Conservation (phyloP, 176 grass and related monocot genomes). For the Puya raimondii region DNA sequence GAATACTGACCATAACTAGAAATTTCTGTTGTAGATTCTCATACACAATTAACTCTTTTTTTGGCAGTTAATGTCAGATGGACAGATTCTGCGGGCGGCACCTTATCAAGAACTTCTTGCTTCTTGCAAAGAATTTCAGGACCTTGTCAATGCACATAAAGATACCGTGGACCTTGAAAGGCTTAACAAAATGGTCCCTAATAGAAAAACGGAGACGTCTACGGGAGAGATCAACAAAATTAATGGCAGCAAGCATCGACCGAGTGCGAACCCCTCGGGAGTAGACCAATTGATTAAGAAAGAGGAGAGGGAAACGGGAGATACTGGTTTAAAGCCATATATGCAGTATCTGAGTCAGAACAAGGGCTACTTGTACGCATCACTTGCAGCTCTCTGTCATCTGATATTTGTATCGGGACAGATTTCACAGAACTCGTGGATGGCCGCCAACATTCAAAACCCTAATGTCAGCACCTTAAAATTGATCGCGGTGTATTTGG, state of each 20-base stretch:
- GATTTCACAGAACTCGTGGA: constrained; percentile 95
- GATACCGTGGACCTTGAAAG: constrained; percentile 39
- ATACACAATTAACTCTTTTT: constrained; percentile 4
- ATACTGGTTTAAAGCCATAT: constrained; percentile 74
- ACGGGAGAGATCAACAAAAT: constrained; percentile 31
- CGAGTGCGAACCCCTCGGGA: constrained; percentile 22
- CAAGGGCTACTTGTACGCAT: constrained; percentile 67
- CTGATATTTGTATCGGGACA: constrained; percentile 60
- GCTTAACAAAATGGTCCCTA: constrained; percentile 20
- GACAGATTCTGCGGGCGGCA: constrained; percentile 47
- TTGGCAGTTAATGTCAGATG: constrained; percentile 80
- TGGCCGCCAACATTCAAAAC: constrained; percentile 82
- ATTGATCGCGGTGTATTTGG: constrained; percentile 72
- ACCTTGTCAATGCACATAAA: constrained; percentile 76
- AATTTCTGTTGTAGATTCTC: too few relatives aligned
- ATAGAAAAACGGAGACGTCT: constrained; percentile 23
- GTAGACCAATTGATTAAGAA: constrained; percentile 70
- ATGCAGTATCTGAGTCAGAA: constrained; percentile 63
- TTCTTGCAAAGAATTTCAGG: constrained; percentile 65
- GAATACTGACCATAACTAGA: too few relatives aligned
- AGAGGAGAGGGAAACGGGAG: constrained; percentile 83
- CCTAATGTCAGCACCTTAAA: constrained; percentile 50
- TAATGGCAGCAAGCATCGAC: constrained; percentile 18
- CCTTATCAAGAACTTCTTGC: constrained; percentile 48
- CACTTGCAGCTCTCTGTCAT: constrained; percentile 34